Evolutionary conservation across 106 monocot species (phyloP).

Genomic region (Dendrobium chrysotoxum): DNA sequence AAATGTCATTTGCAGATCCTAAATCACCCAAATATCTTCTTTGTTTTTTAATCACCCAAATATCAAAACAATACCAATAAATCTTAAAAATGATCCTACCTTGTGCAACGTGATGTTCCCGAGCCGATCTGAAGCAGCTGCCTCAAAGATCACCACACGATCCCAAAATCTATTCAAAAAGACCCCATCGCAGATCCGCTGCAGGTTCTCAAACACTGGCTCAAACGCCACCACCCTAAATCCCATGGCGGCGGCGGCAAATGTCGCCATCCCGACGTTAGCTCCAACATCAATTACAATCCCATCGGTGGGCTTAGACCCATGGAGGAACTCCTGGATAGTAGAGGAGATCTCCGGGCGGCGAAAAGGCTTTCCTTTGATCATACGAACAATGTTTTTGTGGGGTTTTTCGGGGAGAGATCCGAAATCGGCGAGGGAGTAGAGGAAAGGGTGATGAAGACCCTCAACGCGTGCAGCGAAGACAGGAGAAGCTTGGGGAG

Average conservation of each 20-base stretch:
- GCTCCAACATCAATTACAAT: slow-evolving; percentile 80
- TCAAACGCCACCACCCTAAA: slow-evolving; percentile 83
- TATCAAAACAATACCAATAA: background rate
- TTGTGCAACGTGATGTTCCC: slow-evolving; percentile 95
- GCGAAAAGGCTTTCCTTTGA: slow-evolving; percentile 89
- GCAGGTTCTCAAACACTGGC: slow-evolving; percentile 92
- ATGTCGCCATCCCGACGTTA: slow-evolving; percentile 94
- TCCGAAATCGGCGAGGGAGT: slow-evolving; percentile 90
- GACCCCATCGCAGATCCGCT: slow-evolving; percentile 84
- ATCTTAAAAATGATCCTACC: slow-evolving; percentile 25
- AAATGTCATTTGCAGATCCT: background rate
- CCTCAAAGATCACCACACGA: slow-evolving; percentile 53
- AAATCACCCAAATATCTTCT: background rate
- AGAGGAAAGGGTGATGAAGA: slow-evolving; percentile 70
- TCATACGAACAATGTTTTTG: slow-evolving; percentile 86
- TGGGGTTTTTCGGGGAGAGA: slow-evolving; percentile 89
- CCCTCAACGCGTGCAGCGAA: slow-evolving; percentile 80
- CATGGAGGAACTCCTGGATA: slow-evolving; percentile 63
- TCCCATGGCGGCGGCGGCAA: slow-evolving; percentile 94
- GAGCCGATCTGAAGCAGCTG: slow-evolving; percentile 70
- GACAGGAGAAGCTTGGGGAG: slow-evolving; percentile 79
- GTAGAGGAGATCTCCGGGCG: slow-evolving; percentile 78
- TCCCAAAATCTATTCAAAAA: slow-evolving; percentile 70
- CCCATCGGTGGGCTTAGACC: slow-evolving; percentile 28
- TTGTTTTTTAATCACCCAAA: background rate